These are phyloP conservation scores for Saccharum hybrid DNA, from an alignment of 202 grass and related monocot genomes.

Conservation along the genomic window DNA sequence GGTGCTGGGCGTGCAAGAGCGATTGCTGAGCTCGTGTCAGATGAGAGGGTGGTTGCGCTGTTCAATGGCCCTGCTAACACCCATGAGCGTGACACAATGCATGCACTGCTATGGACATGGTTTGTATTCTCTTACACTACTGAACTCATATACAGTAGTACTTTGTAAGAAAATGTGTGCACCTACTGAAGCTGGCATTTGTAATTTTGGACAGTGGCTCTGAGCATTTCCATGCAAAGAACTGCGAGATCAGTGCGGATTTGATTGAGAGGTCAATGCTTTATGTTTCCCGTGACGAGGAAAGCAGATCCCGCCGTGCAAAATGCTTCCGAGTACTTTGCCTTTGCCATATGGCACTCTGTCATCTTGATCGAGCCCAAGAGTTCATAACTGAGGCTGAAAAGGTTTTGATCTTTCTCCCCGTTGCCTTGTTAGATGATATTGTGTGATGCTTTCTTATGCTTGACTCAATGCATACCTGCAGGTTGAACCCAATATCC, in stretches of 20 bases:
- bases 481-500: conserved; percentile 80
- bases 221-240: conserved; percentile 80
- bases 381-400: conserved; percentile 82
- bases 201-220: conserved; percentile 61
- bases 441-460: conserved; percentile 43
- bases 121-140: conserved; percentile 47
- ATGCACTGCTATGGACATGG: conserved; percentile 91
- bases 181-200: conserved; percentile 38
- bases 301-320: conserved; percentile 69
- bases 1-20: conserved; percentile 51
- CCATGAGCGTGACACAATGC: conserved; percentile 72
- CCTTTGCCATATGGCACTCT: conserved; percentile 76
- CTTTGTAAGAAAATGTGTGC: conserved; percentile 10
- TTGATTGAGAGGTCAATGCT: conserved; percentile 96
- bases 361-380: conserved; percentile 74
- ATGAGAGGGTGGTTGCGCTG: conserved; percentile 75
- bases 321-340: conserved; percentile 82
- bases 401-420: conserved; percentile 59
- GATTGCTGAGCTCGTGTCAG: conserved; percentile 69
- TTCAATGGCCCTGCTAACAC: conserved; percentile 58
- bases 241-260: conserved; percentile 63
- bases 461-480: conserved; percentile 37
- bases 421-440: conserved; percentile 26
- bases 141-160: conserved; percentile 11
- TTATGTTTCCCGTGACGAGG: conserved; percentile 78